Base-by-base conservation (phyloP, 805 yeast genomes). In the Spathaspora passalidarum region DNA sequence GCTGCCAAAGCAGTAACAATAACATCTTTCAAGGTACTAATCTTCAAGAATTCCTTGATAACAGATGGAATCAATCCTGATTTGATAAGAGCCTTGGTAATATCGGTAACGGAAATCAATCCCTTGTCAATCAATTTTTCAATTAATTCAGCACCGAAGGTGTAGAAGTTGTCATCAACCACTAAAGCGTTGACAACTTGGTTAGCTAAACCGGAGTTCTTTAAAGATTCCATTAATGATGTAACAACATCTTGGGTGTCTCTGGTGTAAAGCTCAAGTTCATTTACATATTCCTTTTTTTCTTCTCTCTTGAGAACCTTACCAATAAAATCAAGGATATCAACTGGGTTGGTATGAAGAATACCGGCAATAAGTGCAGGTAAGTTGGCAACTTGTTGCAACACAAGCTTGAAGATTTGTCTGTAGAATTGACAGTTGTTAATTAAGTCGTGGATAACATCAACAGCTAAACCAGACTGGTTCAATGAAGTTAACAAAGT, bases 1-100 rank as follows among this genome's bases (percentile, higher is more conserved):
- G 74, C 75, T 49, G 72, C 72, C 56, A 71, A 68, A 21, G 75
- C 72, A 45, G 64, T 71, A 51, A 65, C 65, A 42, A 68, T 61
- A 45, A 69, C 66, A n/a, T 70, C 59, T 56, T 66, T 60, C 53
- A 70, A 66, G 16, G 73, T 69, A 14, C 51, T 55, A 36, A 69
- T 35, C 55, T 60, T 68, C 54, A 71, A 68, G 62, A 71, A 68
- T 41, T 63, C 61, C 50, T 69, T 52, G 56, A 71, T 57, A 45
- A 71, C 56, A 21, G 65, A 56, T 25, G 69, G 63, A 44, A 71
- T 57, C 50, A 69, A 60, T 25, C 75, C 75, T 22, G 76, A 71
- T 21, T 62, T 59, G 16, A 47, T 44, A 20, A 71, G 40, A 19
- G 66, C 74, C 34, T 44, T 45, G 38, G 71, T 40, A 48, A 71